A percentile compares a stretch with the other conserved stretches of the same genome.
Evolutionary conservation across 2,329 filamentous ascomycete genomes (phyloP).

Genomic region (Pseudodiploospora longispora): DNA sequence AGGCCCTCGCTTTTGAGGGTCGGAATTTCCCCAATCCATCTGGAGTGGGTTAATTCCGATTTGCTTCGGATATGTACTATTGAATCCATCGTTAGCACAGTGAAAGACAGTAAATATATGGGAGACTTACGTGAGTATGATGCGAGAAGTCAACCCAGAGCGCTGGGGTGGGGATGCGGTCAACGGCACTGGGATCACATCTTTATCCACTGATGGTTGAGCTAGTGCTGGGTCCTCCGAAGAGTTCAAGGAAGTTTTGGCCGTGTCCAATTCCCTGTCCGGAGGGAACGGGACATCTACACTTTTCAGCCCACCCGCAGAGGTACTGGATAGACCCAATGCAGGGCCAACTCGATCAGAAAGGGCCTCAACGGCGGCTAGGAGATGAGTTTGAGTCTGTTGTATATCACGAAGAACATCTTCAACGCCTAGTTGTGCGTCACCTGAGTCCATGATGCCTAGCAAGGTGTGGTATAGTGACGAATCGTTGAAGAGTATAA

Average conservation of each 20-base stretch:
- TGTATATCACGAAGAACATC: constrained; percentile 32
- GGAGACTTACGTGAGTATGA: constrained; percentile 42
- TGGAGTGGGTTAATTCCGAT: constrained; percentile 87
- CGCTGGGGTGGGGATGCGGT: constrained; percentile 27
- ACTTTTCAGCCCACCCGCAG: constrained; percentile 6
- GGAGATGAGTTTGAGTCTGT: constrained; percentile 32
- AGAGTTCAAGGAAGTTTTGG: neutral
- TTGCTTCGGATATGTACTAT: constrained; percentile 80
- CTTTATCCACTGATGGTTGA: constrained; percentile 1
- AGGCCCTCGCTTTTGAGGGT: constrained; percentile 69
- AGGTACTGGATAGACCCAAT: constrained; percentile 2
- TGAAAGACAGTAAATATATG: constrained; percentile 5
- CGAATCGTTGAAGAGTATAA: too few relatives aligned
- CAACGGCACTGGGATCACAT: neutral
- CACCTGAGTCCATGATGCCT: constrained; percentile 16
- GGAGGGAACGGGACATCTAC: neutral
- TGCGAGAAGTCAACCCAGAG: constrained; percentile 43
- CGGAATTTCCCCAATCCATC: constrained; percentile 77
- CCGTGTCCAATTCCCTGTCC: neutral
- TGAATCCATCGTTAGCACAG: neutral
- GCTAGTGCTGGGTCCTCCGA: neutral
- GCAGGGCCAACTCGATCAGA: constrained; percentile 20
- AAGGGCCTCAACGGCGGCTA: constrained; percentile 32
- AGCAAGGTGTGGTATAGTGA: too few relatives aligned
- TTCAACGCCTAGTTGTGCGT: constrained; percentile 16